Base-by-base conservation (phyloP, 106 monocot species). In the Phalaenopsis equestris region DNA sequence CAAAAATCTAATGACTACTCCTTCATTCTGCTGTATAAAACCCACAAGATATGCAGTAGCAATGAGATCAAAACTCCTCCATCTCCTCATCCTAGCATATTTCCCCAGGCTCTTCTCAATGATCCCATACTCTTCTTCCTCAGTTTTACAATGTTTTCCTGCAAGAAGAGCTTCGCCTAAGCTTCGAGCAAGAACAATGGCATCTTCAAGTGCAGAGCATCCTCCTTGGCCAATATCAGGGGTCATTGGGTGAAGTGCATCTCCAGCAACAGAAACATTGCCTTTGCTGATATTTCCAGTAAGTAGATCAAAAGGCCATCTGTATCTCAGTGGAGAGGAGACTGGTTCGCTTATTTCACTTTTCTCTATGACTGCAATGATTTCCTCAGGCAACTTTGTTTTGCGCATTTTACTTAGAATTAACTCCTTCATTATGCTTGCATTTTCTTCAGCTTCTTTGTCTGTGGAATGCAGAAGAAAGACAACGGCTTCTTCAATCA, bases 211-310 rank as follows among this genome's bases (percentile, higher is more conserved):
- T 17, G 94, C 86, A 1, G 86, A 75, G 88, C 94, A 90, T 39
- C 88, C 94, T 9, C 94, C 94, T 39, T 94, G 91, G 0, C 86
- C 89, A 3, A 94, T 19, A 41, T 94, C 94, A 6, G 91, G 91
- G 0, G 94, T 94, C 91, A 91, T 94, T 4, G 91, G 87, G 72
- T 94, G 94, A 56, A 94, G 74, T 2, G 94, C 91, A 46, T 94
- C 94, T 1, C 94, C 94, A 24, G 88, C 91, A 14, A 91, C 80
- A 65, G 80, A 84, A 3, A 88, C 86, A 68, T 83, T 84, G 10
- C 81, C 84, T 58, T 81, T 83, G 78, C 68, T 80, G 43, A 85
- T 79, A 11, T 79, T 74, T 16, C 85, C 90, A 42, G 41, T 75
- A 2, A 91, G 42, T 18, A 90, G 42, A n/a, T 85, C 84, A 19